Evolutionary conservation across 164 flowering plant species (phyloP), one percentile per base, ranked within the genome.

Genomic region (Tetrastigma voinierianum): DNA sequence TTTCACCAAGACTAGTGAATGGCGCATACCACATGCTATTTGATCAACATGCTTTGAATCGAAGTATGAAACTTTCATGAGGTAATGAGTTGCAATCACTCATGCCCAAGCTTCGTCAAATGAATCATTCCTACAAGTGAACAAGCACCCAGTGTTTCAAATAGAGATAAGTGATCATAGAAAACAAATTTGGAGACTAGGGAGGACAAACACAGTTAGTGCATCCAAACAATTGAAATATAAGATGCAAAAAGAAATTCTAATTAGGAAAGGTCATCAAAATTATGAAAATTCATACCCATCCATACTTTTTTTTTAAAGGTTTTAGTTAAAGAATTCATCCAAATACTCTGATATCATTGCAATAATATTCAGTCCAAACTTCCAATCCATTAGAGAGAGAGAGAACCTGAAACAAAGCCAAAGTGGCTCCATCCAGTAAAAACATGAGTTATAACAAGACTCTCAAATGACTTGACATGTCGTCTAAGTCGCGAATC

Each of bases 381-480:
- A 32, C 40, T 32, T 32, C 40, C 40, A 32, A 32, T 4, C 40
- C 40, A 32, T 32, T 0, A 32, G 40, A 32, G 40, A 32, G 40
- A 57, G n/a, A n/a, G 52, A 4, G 59, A 59, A 93, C 92, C 93
- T 82, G 97, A 82, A 72, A 94, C 91, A 78, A 94, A 91, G 1
- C 92, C 96, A 46, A 97, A 90, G 72, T 94, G 97, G 73, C 81
- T 89, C 98, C 98, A 94, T 13, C 98, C 98, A 78, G 98, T 97
- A 76, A 96, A 81, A 69, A 83, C 90, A 71, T 82, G 70, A 63
- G 74, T 62, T 0, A 91, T 73, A 11, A 59, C 47, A 51, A 72
- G 64, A n/a, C 65, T 64, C 14, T 77, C 71, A 57, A 87, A 67
- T 14, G 53, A 66, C 14, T 67, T 70, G 0, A 91, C 81, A 52